Base-by-base conservation (phyloP, 2,329 filamentous ascomycete species). In the Teratosphaeria viscida region DNA sequence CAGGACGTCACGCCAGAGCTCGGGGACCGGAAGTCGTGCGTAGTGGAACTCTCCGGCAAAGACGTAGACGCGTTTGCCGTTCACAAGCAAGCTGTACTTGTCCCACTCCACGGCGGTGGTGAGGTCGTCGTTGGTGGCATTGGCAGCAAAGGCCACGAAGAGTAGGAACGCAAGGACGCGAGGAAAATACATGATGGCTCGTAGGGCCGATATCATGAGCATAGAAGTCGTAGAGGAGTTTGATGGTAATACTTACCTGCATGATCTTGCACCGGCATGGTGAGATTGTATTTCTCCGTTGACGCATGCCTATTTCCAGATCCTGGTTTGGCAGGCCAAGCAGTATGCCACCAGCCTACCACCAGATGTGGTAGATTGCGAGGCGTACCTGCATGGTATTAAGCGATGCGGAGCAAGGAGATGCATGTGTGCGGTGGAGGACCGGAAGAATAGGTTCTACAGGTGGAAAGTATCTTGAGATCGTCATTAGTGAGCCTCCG, bases 11-110 rank as follows among this genome's bases (percentile, higher is more conserved):
- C 75, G 72, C 78, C 78, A 81, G 14, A 81, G 69, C 58, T 77
- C 77, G 1, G 78, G 79, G 0, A 81, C 78, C 0, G 79, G 79
- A 7, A 80, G 74, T 4, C 78, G 73, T 74, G 75, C 79, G 66
- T 81, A 82, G 63, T 82, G 80, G 26, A 82, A 77, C 65, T 82
- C 80, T 47, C 80, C 80, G 14, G 77, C 76, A 65, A 79, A 81
- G 52, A 82, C 71, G 63, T 80, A 82, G 5, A 82, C 67, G 23
- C 80, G 71, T 64, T 81, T 74, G 32, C 76, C 78, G 57, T 82
- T 77, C 57, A 82, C 68, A 34, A 78, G 75, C 65, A 81, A 78
- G 67, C 79, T 81, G 67, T 80, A 80, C 59, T 79, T 75, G 61
- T 82, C 80, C 80, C 79, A 82, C 68, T 80, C 72, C 1, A 82